A percentile compares a stretch with the other conserved stretches of the same genome.
Evolutionary conservation across 345 rosid genomes (phyloP).

Genomic region (Laguncularia racemosa): DNA sequence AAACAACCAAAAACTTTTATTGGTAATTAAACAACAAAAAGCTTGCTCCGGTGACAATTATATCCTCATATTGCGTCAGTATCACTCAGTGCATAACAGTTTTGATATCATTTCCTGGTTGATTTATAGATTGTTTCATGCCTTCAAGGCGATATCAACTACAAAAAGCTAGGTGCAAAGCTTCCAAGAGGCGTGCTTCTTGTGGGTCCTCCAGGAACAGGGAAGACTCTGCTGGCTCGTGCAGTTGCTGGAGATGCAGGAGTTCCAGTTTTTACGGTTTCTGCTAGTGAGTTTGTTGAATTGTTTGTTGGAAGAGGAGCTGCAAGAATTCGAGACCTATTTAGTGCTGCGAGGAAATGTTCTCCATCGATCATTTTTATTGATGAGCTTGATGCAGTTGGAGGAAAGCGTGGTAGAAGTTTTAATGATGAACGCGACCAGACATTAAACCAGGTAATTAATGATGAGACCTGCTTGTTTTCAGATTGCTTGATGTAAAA

Average conservation of each 20-base stretch:
- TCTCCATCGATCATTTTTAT: constrained; percentile 89
- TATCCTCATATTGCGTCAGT: too few species aligned
- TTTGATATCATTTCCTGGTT: constrained; percentile 2
- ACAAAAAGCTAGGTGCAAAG: constrained; percentile 79
- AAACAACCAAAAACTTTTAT: too few species aligned
- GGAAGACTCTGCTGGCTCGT: constrained; percentile 90
- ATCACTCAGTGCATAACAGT: background rate
- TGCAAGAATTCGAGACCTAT: constrained; percentile 89
- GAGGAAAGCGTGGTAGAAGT: constrained; percentile 96
- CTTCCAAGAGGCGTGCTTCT: constrained; percentile 86
- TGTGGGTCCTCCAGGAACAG: constrained; percentile 97
- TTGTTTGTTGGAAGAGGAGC: constrained; percentile 99
- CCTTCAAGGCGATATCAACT: constrained; percentile 86
- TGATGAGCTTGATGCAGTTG: constrained; percentile 97
- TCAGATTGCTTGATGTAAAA: too few species aligned
- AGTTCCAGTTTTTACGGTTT: constrained; percentile 87
- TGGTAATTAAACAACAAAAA: too few species aligned
- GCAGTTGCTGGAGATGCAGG: constrained; percentile 98
- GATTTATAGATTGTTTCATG: constrained; percentile 78
- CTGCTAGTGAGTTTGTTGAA: constrained; percentile 98
- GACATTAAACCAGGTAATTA: constrained; percentile 77
- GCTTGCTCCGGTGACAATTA: too few species aligned
- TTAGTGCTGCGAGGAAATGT: constrained; percentile 66
- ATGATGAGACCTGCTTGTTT: background rate
- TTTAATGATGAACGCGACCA: constrained; percentile 97